A percentile compares a stretch with the other conserved stretches of the same genome.
Conservation (phyloP, 2,329 filamentous ascomycete species). For the Decorospora gaudefroyi region DNA sequence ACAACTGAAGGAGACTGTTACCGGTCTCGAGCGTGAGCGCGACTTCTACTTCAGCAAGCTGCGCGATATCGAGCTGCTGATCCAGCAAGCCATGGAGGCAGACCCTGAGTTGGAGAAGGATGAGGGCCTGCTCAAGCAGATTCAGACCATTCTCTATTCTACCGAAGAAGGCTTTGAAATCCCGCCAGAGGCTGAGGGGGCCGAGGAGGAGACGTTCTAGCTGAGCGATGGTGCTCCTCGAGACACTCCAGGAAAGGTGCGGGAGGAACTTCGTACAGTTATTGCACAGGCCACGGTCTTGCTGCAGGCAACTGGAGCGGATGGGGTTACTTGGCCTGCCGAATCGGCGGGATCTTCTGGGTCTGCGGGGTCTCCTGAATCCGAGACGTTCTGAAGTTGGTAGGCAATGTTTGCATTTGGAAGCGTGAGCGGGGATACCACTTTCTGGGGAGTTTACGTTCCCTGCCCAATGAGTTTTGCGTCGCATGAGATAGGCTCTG, state of each 20-base stretch:
- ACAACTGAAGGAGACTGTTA: conserved; percentile 92
- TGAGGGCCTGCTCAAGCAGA: conserved; percentile 90
- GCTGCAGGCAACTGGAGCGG: conserved; percentile 7
- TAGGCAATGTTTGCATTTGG: conserved; percentile 38
- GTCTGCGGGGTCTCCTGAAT: conserved; percentile 56
- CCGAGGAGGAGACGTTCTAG: conserved; percentile 69
- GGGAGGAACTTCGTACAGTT: conserved; percentile 2
- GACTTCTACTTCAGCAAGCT: conserved; percentile 99
- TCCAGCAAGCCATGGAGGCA: conserved; percentile 90
- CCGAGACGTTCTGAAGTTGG: conserved; percentile 21
- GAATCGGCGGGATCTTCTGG: not conserved
- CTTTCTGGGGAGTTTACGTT: conserved; percentile 23
- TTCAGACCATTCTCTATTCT: conserved; percentile 95
- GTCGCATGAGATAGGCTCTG: conserved; percentile 14
- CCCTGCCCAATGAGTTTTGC: conserved; percentile 26
- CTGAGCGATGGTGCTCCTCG: conserved; percentile 5
- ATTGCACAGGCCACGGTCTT: conserved; percentile 11
- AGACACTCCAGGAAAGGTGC: conserved; percentile 5
- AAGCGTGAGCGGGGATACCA: conserved; percentile 42
- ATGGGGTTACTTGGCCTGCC: too few relatives aligned
- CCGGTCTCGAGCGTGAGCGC: conserved; percentile 89
- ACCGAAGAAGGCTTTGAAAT: conserved; percentile 88
- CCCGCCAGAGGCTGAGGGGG: conserved; percentile 74
- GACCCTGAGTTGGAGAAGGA: conserved; percentile 94
- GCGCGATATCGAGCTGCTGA: conserved; percentile 90